Base-by-base conservation (phyloP, 768 basidiomycete genomes). In the Termitomyces sp. region DNA sequence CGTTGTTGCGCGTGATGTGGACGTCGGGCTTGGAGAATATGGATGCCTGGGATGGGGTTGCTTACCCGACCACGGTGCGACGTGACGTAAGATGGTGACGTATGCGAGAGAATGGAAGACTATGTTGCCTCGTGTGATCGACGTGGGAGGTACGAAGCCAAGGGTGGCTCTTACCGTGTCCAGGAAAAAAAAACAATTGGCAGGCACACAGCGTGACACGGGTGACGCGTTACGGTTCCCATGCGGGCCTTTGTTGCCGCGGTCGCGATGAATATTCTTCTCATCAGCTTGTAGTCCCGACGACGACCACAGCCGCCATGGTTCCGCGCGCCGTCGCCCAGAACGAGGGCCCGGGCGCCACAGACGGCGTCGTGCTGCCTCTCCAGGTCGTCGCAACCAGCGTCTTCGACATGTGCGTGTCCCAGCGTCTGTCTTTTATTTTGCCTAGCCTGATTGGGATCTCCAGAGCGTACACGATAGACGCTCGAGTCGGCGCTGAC, bases 391-490 rank as follows among this genome's bases (percentile, higher is more conserved):
- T 83, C n/a, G 78, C 77, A 1, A 77, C 73, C 39, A 80, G 80
- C 16, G 69, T 77, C 7, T 84, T 76, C 62, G 80, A 86, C 62
- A 77, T 83, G 88, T 89, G 70, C 74, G 86, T 82, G 33, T 48
- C 7, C 37, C 26, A 29, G 51, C n/a, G n/a, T n/a, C 34, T 18
- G 1, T 22, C 9, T 12, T 6, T 37, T 16, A 0, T 7, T 33
- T 7, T 3, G 20, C 20, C 20, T 52, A 3, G 2, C 12, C 20
- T 34, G 24, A 39, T 36, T 8, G 31, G 29, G 15, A 12, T 22
- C 22, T 4, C 10, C 64, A 91, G 89, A 28, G 77, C 81, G 5
- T 91, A 92, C 66, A 84, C 84, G 2, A 69, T 89, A n/a, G 75
- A 83, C 4, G 72, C 87, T 5, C 69, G 65, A 20, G 73, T 90